phyloP scores from a whole-genome alignment of 2,329 filamentous ascomycete genomes.

The Colletotrichum sp. region DNA sequence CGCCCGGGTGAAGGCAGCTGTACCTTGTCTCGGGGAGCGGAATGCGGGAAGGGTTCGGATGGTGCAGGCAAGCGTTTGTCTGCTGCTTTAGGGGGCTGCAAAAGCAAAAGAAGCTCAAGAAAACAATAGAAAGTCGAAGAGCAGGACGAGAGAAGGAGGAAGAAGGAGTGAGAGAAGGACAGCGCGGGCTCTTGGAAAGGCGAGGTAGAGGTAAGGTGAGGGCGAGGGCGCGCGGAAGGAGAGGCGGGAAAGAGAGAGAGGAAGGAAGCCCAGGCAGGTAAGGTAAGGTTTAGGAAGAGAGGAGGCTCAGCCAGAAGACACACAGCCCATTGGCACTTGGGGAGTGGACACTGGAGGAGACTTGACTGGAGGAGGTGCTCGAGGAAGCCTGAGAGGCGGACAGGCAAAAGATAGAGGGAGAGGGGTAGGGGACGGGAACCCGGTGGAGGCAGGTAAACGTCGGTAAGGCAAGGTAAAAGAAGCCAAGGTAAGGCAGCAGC shows the following conservation, averaged over 20 bases:
- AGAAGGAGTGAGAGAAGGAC: background rate
- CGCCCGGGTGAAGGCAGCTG: background rate
- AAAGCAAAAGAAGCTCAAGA: background rate
- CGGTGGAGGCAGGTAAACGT: background rate
- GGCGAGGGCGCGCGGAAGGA: background rate
- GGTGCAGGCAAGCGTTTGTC: background rate
- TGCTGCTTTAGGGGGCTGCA: background rate
- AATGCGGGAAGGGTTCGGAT: background rate
- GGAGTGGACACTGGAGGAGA: slow-evolving; percentile 3
- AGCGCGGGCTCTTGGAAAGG: background rate
- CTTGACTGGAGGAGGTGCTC: background rate
- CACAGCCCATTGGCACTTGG: slow-evolving; percentile 12
- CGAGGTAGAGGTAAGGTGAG: background rate
- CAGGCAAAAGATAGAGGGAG: background rate
- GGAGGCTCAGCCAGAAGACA: slow-evolving; percentile 15
- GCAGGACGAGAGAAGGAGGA: background rate
- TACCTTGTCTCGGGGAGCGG: background rate
- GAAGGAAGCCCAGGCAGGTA: background rate
- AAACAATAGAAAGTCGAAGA: background rate
- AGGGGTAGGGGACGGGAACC: background rate
- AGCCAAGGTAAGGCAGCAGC: background rate
- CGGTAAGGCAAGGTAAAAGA: background rate
- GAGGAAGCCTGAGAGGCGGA: slow-evolving; percentile 4
- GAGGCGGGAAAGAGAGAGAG: background rate
- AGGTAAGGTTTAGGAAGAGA: background rate